Evolutionary conservation across 2,329 filamentous ascomycete genomes (phyloP), one percentile per base, ranked within the genome.

Genomic region (Dendrostoma leiphaemia): DNA sequence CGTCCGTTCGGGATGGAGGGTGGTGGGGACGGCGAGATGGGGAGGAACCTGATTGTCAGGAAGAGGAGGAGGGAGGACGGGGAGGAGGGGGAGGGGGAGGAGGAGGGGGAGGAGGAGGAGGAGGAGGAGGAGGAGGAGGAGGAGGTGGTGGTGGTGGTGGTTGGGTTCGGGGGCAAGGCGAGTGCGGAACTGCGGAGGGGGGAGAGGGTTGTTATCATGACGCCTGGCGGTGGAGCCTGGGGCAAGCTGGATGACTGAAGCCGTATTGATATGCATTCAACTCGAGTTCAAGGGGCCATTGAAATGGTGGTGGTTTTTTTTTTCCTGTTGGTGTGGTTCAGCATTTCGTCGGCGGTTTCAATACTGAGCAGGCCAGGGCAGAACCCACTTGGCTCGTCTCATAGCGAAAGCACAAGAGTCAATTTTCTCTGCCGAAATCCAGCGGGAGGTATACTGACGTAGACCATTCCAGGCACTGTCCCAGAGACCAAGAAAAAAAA

Each of bases 1-100:
- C 79, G 81, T 56, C 88, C 88, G 0, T 91, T 90, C 58, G 88
- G 88, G 1, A 74, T 91, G 60, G 80, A 81, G 32, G 88, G 88
- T 1, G 88, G 88, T 2, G 82, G 82, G 37, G 82, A 88, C 51
- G 88, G 83, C 0, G 71, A 77, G 55, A 80, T 82, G n/a, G 88
- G 88, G 0, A 69, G 86, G 51, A 91, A 91, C 58, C 74, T 87
- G 52, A 90, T 87, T 86, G 79, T 88, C 4, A 62, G 29, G 26
- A 46, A 65, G 52, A 66, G 62, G 51, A 60, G 61, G 3, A 58
- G 60, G 31, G 17, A 31, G n/a, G n/a, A n/a, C n/a, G 12, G 41
- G 45, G 6, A 26, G 19, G 19, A 43, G 49, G 19, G 60, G 78
- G 50, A 46, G 29, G 28, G 32, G 3, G 44, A 32, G 28, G n/a